These are phyloP conservation scores for Cladophialophora carrionii DNA, from an alignment of 2,329 filamentous ascomycete species.

Conservation along the genomic window DNA sequence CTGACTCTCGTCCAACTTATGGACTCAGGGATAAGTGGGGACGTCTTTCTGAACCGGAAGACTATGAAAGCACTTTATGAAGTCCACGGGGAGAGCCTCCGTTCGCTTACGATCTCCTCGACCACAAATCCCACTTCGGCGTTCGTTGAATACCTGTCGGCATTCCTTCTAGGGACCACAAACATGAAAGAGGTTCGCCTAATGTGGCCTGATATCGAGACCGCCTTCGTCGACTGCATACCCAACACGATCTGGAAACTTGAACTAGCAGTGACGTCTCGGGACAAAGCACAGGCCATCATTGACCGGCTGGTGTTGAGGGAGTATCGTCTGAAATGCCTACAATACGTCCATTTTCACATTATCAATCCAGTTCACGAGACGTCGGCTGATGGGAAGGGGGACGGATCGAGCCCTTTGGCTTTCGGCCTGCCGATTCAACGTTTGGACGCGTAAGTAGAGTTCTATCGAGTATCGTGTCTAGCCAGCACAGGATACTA, in stretches of 20 bases:
- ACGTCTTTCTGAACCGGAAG: constrained; percentile 18
- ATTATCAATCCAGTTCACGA: constrained; percentile 12
- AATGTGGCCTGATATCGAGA: constrained; percentile 26
- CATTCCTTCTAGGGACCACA: constrained; percentile 18
- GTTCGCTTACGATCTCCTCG: constrained; percentile 21
- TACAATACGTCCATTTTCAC: constrained; percentile 17
- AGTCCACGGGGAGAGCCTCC: constrained; percentile 22
- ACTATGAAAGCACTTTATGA: constrained; percentile 25
- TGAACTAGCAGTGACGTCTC: constrained; percentile 13
- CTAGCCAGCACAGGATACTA: background rate
- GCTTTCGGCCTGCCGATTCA: constrained; percentile 18
- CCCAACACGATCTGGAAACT: constrained; percentile 18
- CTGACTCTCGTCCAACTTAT: constrained; percentile 17
- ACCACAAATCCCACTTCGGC: constrained; percentile 8
- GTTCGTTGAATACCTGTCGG: constrained; percentile 21
- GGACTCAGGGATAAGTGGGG: background rate
- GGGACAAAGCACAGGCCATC: constrained; percentile 18
- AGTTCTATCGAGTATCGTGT: background rate
- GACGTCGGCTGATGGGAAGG: background rate
- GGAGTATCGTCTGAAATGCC: constrained; percentile 16
- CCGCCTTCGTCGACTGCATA: constrained; percentile 20
- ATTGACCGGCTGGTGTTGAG: constrained; percentile 18
- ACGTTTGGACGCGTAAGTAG: constrained; percentile 20
- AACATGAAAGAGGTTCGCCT: constrained; percentile 21
- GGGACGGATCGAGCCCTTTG: background rate